Evolutionary conservation across 768 basidiomycete species (phyloP), one percentile per base, ranked within the genome.

Genomic region (Naganishia randhawae): DNA sequence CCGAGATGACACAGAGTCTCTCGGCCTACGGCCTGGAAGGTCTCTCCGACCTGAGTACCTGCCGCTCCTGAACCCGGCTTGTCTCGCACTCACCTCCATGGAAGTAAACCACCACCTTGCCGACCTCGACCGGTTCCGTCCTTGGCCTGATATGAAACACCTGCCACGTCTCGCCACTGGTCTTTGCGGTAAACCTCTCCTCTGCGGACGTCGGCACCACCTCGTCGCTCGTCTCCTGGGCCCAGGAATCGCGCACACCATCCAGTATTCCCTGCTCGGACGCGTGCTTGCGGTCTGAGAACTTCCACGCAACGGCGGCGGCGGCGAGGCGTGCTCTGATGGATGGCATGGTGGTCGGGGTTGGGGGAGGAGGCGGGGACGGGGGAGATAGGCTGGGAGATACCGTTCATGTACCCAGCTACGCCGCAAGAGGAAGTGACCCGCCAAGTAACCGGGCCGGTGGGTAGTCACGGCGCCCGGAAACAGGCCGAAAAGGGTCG

Each of bases 91-190:
- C 72, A 32, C 72, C 72, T 25, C 72, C 72, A 50, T 71, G 72
- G 61, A 64, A 73, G 52, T 71, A 71, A 1, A 73, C 65, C 17
- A 73, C 48, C 25, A 71, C 68, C 57, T 71, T 72, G 2, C 63
- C 55, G 39, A 22, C 19, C 13, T 52, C 31, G 57, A 39, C 27
- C 16, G 19, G 10, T 45, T 41, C 50, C 5, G 19, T 16, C 51
- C 33, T 61, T 8, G 31, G 35, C 10, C 39, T 45, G 10, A 66
- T 13, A 62, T 70, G 69, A 52, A 41, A 55, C 8, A 70, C 64
- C 64, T 70, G 32, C 69, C 64, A 70, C 33, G 25, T 33, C 52
- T 65, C 33, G 8, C n/a, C 17, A 37, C 31, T 19, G 16, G 5
- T 3, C 41, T 42, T 6, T 16, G 35, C 57, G 7, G 10, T 14